Percentiles rank a stretch among this genome's conserved stretches.
Evolutionary conservation across 192 early-diverging fungal species (phyloP).

Genomic region (Coemansia sp.): DNA sequence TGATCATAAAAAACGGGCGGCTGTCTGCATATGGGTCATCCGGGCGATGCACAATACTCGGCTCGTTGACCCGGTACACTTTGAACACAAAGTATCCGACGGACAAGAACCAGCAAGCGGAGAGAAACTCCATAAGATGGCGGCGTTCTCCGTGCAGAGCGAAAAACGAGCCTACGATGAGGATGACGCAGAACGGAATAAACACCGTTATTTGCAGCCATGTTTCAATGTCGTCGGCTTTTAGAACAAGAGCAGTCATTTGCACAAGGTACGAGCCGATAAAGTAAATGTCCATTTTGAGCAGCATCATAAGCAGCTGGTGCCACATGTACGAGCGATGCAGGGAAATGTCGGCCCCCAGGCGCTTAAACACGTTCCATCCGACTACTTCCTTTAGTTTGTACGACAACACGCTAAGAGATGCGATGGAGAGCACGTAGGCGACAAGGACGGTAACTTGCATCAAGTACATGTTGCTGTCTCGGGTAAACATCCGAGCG

Average conservation of each 20-base stretch:
- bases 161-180: slow-evolving; percentile 29
- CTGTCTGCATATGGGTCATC: slow-evolving; percentile 45
- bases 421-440: slow-evolving; percentile 29
- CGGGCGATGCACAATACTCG: slow-evolving; percentile 27
- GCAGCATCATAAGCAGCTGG: slow-evolving; percentile 45
- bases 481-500: slow-evolving; percentile 33
- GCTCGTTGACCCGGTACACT: slow-evolving; percentile 37
- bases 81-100: slow-evolving; percentile 56
- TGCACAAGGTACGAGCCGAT: slow-evolving; percentile 50
- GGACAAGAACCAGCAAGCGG: slow-evolving; percentile 19
- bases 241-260: slow-evolving; percentile 62
- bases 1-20: slow-evolving; percentile 50
- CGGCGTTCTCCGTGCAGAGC: slow-evolving; percentile 38
- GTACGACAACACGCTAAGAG: slow-evolving; percentile 36
- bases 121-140: slow-evolving; percentile 26
- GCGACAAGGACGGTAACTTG: slow-evolving; percentile 34
- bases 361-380: slow-evolving; percentile 52
- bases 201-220: slow-evolving; percentile 51
- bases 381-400: slow-evolving; percentile 56
- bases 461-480: slow-evolving; percentile 42
- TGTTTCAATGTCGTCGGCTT: slow-evolving; percentile 36
- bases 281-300: slow-evolving; percentile 52
- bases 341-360: slow-evolving; percentile 52
- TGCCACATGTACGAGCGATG: slow-evolving; percentile 51
- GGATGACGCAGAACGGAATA: slow-evolving; percentile 33